Base-by-base conservation (phyloP, 495 filamentous ascomycete species). In the Darksidea phi region DNA sequence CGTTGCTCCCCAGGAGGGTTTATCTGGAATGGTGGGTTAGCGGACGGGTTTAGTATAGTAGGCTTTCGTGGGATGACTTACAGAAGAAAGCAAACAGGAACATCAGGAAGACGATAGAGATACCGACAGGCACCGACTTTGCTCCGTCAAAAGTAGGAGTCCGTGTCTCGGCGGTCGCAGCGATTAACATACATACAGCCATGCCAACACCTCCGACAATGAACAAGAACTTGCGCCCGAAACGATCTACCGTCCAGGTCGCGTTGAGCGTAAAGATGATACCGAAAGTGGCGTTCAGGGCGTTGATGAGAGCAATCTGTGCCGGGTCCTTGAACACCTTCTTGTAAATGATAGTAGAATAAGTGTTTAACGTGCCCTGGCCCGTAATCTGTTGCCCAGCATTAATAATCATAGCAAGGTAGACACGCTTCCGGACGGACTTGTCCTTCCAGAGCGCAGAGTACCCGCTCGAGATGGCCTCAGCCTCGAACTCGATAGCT, bases 21-120 rank as follows among this genome's bases (percentile, higher is more conserved):
- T 86, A 72, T 86, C 59, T 67, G 34, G 0, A 13, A 1, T 32
- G 10, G 3, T 28, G 15, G 1, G 21, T 53, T 54, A 64, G 59
- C 18, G 47, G 23, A 3, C 25, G 34, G 15, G 47, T 3, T 25
- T 3, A 23, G 20, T 38, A n/a, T 13, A 11, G 13, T 5, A 38
- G 28, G 21, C 2, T 7, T 20, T 10, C 37, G 20, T 11, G 25
- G 17, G 26, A 13, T 12, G 32, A 70, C 78, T 70, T 63, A 80
- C 77, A 87, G 76, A 87, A 86, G 71, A 87, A 79, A 41, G 84
- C 84, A 57, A 87, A 86, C 2, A 86, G 62, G 79, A 86, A 85
- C 12, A 86, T 60, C 12, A 85, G 71, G 71, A 84, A 83, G 12
- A 86, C 82, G 51, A 86, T 84, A 5, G 82, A 73, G 55, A 86